phyloP scores from a whole-genome alignment of 2,329 filamentous ascomycete species.

The Colletotrichum sp. region DNA sequence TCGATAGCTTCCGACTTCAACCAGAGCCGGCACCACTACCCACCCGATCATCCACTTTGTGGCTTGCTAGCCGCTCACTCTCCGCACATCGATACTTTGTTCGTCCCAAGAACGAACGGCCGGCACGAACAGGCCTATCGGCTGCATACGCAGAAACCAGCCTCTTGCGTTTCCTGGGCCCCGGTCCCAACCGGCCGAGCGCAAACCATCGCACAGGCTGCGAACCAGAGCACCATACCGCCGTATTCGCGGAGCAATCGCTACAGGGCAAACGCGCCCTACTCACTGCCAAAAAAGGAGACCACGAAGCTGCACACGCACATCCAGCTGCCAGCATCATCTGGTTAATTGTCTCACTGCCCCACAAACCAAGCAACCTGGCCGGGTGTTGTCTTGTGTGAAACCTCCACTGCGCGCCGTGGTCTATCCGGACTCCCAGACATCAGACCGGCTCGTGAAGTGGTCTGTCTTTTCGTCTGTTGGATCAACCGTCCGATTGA shows the following conservation, averaged over 20 bases:
- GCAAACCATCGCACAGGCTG: background rate
- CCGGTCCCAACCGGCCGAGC: slow-evolving; percentile 29
- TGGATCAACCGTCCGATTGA: background rate
- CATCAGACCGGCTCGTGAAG: background rate
- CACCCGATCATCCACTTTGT: background rate
- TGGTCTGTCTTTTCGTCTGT: background rate
- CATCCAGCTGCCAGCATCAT: slow-evolving; percentile 13
- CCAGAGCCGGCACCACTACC: background rate
- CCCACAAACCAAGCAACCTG: background rate
- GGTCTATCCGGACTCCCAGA: background rate
- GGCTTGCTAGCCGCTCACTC: background rate
- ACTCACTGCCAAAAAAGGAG: background rate
- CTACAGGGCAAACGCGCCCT: slow-evolving; percentile 15
- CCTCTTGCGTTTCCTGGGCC: slow-evolving; percentile 21
- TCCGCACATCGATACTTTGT: slow-evolving; percentile 3
- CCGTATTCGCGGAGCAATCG: background rate
- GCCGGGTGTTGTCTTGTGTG: background rate
- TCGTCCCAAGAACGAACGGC: slow-evolving; percentile 15
- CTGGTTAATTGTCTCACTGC: slow-evolving; percentile 10
- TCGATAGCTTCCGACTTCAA: background rate
- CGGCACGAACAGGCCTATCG: slow-evolving; percentile 4
- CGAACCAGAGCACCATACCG: background rate
- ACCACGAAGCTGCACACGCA: background rate
- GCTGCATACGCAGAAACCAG: slow-evolving; percentile 16
- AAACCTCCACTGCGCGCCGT: background rate